Percentiles rank a stretch among this genome's conserved stretches.
Evolutionary conservation across 192 early-diverging fungal species (phyloP).

Genomic region (Podila clonocystis): DNA sequence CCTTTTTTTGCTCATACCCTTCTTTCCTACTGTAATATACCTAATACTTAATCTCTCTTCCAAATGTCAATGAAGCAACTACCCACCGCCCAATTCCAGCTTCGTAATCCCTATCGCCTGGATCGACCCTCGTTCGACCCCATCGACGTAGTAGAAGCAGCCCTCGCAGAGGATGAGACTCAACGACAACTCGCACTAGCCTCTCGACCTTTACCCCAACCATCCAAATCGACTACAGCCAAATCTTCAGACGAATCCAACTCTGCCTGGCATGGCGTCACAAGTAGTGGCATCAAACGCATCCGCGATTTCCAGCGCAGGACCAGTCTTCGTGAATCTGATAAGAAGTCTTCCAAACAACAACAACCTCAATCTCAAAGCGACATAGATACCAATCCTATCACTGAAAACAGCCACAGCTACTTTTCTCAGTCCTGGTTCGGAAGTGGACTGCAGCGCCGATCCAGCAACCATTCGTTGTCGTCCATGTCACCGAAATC

Average conservation of each 20-base stretch:
- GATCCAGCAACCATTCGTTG: not conserved
- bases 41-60: not conserved
- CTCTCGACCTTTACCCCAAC: not conserved
- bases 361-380: not conserved
- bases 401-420: not conserved
- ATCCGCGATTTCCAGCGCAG: constrained; percentile 13
- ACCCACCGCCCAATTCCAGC: constrained; percentile 21
- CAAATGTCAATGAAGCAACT: constrained; percentile 26
- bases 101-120: constrained; percentile 47
- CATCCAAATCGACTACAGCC: not conserved
- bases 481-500: too few relatives aligned
- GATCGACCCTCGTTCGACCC: constrained; percentile 34
- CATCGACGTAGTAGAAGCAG: constrained; percentile 9
- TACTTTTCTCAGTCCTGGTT: constrained; percentile 30
- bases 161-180: constrained; percentile 25
- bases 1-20: not conserved
- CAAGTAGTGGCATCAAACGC: constrained; percentile 12
- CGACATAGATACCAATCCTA: not conserved
- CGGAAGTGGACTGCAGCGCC: not conserved
- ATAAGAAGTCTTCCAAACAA: constrained; percentile 1
- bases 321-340: not conserved
- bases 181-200: not conserved
- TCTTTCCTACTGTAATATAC: not conserved
- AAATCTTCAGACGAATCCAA: not conserved
- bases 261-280: not conserved